These are phyloP conservation scores for Candida tibetensis DNA, from an alignment of 805 yeast species.

Conservation along the genomic window DNA sequence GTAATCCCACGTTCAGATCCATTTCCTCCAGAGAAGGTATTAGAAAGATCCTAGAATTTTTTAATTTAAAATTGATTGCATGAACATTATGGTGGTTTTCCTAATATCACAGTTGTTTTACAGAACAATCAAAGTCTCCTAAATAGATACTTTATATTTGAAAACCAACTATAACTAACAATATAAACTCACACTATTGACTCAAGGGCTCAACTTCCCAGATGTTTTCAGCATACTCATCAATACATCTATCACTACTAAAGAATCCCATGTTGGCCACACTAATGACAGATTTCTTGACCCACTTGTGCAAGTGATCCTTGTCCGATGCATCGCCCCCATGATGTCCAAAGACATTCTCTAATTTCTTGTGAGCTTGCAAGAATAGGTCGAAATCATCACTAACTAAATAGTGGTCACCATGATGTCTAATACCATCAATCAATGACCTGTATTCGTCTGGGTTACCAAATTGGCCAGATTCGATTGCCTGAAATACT, in stretches of 20 bases:
- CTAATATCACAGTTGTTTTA: too few species aligned
- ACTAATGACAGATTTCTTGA: slow-evolving; percentile 66
- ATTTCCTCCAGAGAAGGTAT: too few species aligned
- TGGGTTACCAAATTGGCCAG: slow-evolving; percentile 69
- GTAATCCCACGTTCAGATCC: too few species aligned
- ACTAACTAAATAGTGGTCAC: slow-evolving; percentile 82
- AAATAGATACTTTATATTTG: too few species aligned
- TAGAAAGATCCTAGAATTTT: too few species aligned
- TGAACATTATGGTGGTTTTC: too few species aligned
- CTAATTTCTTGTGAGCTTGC: slow-evolving; percentile 76
- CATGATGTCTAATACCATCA: slow-evolving; percentile 67
- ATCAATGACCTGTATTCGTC: slow-evolving; percentile 65
- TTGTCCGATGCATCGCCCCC: slow-evolving; percentile 41
- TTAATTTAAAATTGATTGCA: too few species aligned
- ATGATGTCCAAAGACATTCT: slow-evolving; percentile 57
- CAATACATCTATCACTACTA: slow-evolving; percentile 85
- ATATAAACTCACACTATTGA: too few species aligned
- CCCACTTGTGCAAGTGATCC: slow-evolving; percentile 66
- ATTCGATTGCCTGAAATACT: slow-evolving; percentile 66
- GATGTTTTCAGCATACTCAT: slow-evolving; percentile 86
- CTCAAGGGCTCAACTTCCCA: slow-evolving; percentile 84
- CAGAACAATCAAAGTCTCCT: too few species aligned
- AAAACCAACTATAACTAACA: too few species aligned
- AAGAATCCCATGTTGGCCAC: slow-evolving; percentile 95
- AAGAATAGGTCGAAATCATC: slow-evolving; percentile 89